Conservation (phyloP, 1,284 basidiomycete species). For the Sporisorium iseilematis-ciliati region DNA sequence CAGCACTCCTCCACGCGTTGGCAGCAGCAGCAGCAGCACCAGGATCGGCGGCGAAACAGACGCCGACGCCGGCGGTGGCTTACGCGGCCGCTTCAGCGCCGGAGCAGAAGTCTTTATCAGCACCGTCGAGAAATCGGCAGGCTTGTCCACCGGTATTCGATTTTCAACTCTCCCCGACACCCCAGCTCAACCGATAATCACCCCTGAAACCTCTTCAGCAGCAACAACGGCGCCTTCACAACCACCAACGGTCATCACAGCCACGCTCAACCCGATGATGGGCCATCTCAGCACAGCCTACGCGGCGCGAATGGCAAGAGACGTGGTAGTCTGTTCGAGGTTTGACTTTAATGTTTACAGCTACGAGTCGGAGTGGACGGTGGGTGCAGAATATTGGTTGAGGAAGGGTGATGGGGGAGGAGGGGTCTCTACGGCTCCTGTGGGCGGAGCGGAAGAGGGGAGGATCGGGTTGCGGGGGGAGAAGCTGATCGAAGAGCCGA, state of each 20-base stretch:
- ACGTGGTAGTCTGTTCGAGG: slow-evolving; percentile 87
- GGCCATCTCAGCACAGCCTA: slow-evolving; percentile 93
- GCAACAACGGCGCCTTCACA: slow-evolving; percentile 69
- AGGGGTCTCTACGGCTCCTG: neutral
- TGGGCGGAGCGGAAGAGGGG: neutral
- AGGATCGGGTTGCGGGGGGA: neutral
- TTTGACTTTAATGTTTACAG: slow-evolving; percentile 98
- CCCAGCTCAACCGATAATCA: slow-evolving; percentile 7
- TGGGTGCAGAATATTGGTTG: slow-evolving; percentile 73
- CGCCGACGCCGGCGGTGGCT: slow-evolving; percentile 74
- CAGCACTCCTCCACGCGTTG: neutral
- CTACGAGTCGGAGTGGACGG: slow-evolving; percentile 93
- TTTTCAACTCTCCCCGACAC: slow-evolving; percentile 89
- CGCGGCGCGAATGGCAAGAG: slow-evolving; percentile 84
- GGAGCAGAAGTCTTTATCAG: slow-evolving; percentile 96
- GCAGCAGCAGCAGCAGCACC: neutral
- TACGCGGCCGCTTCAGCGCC: slow-evolving; percentile 87
- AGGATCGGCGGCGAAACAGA: slow-evolving; percentile 71
- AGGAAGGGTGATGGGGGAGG: neutral
- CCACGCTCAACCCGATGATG: slow-evolving; percentile 95
- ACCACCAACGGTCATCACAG: slow-evolving; percentile 91
- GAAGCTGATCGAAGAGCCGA: too few relatives aligned
- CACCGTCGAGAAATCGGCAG: slow-evolving; percentile 90
- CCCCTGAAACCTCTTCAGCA: slow-evolving; percentile 1
- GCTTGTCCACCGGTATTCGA: slow-evolving; percentile 91